These are phyloP conservation scores for Gracilaria gracilis DNA, from an alignment of 23 red algal genomes.

Conservation along the genomic window DNA sequence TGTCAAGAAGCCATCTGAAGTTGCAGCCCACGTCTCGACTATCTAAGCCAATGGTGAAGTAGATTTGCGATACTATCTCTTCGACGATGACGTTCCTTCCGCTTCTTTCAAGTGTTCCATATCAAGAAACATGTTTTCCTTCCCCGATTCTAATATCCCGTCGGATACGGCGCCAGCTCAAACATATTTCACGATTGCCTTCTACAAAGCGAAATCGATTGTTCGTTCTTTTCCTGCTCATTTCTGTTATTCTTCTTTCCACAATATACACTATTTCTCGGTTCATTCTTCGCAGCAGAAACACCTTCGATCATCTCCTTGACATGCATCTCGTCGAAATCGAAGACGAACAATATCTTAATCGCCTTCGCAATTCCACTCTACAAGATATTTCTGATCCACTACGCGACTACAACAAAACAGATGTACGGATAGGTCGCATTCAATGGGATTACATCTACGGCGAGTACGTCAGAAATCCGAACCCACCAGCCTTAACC, in stretches of 20 bases:
- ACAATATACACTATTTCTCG: neutral
- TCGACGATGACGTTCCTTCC: constrained; percentile 12
- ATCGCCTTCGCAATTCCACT: constrained; percentile 22
- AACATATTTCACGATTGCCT: neutral
- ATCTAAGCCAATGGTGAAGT: neutral
- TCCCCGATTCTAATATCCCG: constrained; percentile 6
- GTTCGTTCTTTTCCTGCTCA: neutral
- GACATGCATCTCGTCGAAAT: constrained; percentile 44
- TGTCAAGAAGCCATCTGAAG: neutral
- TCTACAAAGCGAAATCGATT: neutral
- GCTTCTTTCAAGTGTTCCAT: neutral
- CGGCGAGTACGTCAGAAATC: constrained; percentile 41
- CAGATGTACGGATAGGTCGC: constrained; percentile 28
- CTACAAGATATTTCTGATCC: constrained; percentile 19
- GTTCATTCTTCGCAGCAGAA: neutral
- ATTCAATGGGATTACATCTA: constrained; percentile 52
- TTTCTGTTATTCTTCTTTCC: neutral
- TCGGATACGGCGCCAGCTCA: constrained; percentile 12
- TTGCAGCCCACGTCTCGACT: neutral
- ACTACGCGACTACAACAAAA: constrained; percentile 31
- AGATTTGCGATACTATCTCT: neutral
- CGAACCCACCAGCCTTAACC: constrained; percentile 32
- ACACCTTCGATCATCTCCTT: constrained; percentile 33
- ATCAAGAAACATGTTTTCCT: neutral
- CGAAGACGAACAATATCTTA: constrained; percentile 45